These are phyloP conservation scores for Marchantia polymorpha DNA, from an alignment of 225 moss, liverwort and hornwort species.

Conservation along the genomic window DNA sequence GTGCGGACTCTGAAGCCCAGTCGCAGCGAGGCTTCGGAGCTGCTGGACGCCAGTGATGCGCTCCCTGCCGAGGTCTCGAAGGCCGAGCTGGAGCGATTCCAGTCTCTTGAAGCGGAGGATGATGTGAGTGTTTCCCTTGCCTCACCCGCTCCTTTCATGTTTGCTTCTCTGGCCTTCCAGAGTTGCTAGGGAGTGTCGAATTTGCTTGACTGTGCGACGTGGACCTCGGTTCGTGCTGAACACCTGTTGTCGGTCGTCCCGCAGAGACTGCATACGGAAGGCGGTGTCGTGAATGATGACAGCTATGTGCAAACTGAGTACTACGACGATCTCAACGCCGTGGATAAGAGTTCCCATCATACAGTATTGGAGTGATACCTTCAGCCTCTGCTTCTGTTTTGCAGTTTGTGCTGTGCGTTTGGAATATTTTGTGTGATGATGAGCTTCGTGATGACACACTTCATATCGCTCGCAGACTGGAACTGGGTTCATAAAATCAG, in stretches of 20 bases:
- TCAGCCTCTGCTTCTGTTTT: neutral
- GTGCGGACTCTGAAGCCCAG: constrained; percentile 35
- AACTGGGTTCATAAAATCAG: constrained; percentile 30
- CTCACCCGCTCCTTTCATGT: neutral
- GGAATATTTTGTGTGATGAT: neutral
- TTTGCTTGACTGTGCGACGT: neutral
- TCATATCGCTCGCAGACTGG: constrained; percentile 31
- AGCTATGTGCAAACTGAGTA: constrained; percentile 35
- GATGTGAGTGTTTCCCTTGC: constrained; percentile 15
- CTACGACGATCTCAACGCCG: constrained; percentile 43
- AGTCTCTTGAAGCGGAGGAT: constrained; percentile 31
- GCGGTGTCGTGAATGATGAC: constrained; percentile 41
- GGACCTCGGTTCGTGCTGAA: neutral
- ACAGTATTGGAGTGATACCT: constrained; percentile 16
- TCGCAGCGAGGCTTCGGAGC: constrained; percentile 32
- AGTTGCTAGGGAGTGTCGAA: neutral
- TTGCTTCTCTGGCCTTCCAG: neutral
- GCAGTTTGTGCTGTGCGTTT: neutral
- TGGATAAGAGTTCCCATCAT: constrained; percentile 38
- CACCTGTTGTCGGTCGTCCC: neutral
- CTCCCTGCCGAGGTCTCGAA: constrained; percentile 6
- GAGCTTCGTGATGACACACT: neutral
- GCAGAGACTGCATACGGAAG: constrained; percentile 35
- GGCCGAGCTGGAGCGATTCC: constrained; percentile 23
- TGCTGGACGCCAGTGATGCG: neutral